Conservation (phyloP, 75 land plant species). For the Cupressus sempervirens region DNA sequence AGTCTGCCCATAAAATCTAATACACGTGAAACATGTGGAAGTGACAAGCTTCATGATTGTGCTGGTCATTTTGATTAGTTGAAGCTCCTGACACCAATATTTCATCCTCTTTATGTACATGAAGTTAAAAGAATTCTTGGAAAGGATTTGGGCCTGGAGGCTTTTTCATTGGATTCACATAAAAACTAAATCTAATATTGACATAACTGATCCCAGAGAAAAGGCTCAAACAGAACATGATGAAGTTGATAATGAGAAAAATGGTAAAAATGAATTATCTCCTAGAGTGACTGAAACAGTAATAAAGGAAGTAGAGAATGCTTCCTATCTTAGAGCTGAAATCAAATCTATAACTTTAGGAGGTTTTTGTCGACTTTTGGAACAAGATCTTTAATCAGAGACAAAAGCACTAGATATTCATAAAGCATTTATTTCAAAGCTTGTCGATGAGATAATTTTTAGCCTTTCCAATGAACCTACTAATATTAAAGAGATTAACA, state of each 20-base stretch:
- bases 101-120: no score
- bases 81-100: no score
- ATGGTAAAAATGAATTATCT: constrained; percentile 21
- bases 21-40: no score
- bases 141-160: no score
- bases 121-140: no score
- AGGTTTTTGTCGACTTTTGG: constrained; percentile 67
- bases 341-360: constrained; percentile 54
- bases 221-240: constrained; percentile 12
- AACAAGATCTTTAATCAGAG: constrained; percentile 66
- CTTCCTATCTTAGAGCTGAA: constrained; percentile 36
- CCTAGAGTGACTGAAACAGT: constrained; percentile 23
- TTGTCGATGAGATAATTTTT: constrained; percentile 49
- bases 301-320: constrained; percentile 61
- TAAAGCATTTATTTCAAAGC: constrained; percentile 48
- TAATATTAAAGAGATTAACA: constrained; percentile 12
- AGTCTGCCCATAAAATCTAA: no score
- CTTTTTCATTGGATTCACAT: no score
- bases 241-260: constrained; percentile 18
- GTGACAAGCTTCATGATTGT: no score
- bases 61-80: no score
- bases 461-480: constrained; percentile 15
- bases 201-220: constrained; percentile 9
- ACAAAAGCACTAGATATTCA: constrained; percentile 51
- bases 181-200: constrained; percentile 12